These are phyloP conservation scores for Tilletia walkeri DNA, from an alignment of 1,284 basidiomycete species.

Conservation along the genomic window DNA sequence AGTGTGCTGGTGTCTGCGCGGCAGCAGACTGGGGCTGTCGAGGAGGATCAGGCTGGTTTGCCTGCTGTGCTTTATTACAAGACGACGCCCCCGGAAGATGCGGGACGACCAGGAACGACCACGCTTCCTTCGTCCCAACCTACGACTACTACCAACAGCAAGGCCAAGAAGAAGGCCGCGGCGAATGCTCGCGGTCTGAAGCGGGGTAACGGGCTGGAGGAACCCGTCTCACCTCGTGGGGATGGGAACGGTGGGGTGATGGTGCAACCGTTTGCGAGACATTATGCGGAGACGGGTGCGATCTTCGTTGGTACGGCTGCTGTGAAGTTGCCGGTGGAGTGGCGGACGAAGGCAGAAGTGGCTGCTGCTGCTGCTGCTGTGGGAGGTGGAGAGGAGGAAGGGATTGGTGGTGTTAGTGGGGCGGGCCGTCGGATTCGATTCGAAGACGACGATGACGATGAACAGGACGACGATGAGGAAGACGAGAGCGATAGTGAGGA, in stretches of 20 bases:
- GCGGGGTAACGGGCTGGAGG: not conserved
- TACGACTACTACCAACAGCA: not conserved
- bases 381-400: no score
- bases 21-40: conserved; percentile 9
- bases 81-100: conserved; percentile 1
- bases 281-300: conserved; percentile 17
- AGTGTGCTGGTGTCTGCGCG: not conserved
- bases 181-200: not conserved
- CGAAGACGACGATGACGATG: not conserved
- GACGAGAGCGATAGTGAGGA: conserved; percentile 16
- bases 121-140: not conserved
- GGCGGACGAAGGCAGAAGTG: not conserved
- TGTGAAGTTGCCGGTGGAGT: conserved; percentile 12
- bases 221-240: not conserved
- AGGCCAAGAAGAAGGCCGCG: not conserved
- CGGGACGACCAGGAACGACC: conserved; percentile 1
- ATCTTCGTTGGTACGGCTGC: conserved; percentile 12
- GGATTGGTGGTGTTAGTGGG: not conserved
- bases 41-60: not conserved
- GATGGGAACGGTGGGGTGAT: not conserved
- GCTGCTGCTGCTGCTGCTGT: not conserved
- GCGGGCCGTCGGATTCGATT: conserved; percentile 21
- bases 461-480: not conserved
- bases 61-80: conserved; percentile 15
- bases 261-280: conserved; percentile 13